Percentiles rank a stretch among this genome's conserved stretches.
phyloP scores from a whole-genome alignment of 768 basidiomycete genomes.

The Podaxis sp. region DNA sequence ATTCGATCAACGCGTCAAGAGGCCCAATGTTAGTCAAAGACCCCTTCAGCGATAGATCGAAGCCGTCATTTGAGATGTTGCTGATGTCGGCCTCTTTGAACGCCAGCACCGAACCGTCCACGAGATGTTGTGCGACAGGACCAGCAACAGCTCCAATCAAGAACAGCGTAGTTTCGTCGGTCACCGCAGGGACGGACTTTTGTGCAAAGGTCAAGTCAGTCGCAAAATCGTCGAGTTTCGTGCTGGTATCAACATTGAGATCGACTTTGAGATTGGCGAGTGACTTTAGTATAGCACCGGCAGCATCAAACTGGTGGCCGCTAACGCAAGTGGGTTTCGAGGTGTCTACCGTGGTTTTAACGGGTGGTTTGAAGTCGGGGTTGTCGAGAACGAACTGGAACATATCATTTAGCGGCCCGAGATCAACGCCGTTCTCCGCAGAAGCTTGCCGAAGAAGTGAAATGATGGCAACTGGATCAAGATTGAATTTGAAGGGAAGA shows the following conservation, averaged over 20 bases:
- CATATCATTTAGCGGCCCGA: slow-evolving; percentile 57
- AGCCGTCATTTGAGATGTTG: slow-evolving; percentile 58
- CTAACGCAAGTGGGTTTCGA: slow-evolving; percentile 58
- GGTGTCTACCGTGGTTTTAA: slow-evolving; percentile 55
- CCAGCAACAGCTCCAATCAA: slow-evolving; percentile 72
- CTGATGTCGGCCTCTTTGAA: slow-evolving; percentile 63
- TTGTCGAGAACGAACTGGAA: slow-evolving; percentile 55
- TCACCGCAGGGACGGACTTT: slow-evolving; percentile 52
- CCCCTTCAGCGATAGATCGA: slow-evolving; percentile 59
- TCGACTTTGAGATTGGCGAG: slow-evolving; percentile 60
- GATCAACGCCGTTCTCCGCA: slow-evolving; percentile 50
- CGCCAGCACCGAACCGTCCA: slow-evolving; percentile 51
- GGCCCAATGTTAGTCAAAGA: slow-evolving; percentile 65
- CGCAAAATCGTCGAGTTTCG: slow-evolving; percentile 66
- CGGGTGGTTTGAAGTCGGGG: slow-evolving; percentile 51
- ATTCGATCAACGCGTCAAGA: slow-evolving; percentile 67
- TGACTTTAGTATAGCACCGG: slow-evolving; percentile 61
- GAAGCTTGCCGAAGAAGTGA: slow-evolving; percentile 51
- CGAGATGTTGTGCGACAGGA: slow-evolving; percentile 64
- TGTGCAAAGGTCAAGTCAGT: slow-evolving; percentile 61
- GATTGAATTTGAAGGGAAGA: slow-evolving; percentile 64
- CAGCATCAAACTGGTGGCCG: slow-evolving; percentile 64
- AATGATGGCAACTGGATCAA: slow-evolving; percentile 63
- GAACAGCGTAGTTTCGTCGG: slow-evolving; percentile 61
- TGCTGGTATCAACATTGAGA: slow-evolving; percentile 48